Evolutionary conservation across 176 grass and related monocot species (phyloP).

Genomic region (Dendrocalamus sinicus): DNA sequence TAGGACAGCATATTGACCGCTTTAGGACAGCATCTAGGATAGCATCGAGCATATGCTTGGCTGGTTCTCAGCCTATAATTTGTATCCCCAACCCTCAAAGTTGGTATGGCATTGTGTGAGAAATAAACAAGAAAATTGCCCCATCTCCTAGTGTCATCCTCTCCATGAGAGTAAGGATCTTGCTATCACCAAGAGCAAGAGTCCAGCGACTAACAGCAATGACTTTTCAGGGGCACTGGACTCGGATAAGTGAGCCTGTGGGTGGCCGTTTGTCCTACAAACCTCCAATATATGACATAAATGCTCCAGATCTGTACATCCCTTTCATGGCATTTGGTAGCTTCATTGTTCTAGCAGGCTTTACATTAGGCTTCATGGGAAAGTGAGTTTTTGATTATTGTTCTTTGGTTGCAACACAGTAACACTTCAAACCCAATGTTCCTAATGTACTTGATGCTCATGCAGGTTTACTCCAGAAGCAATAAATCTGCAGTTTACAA

Average conservation of each 20-base stretch:
- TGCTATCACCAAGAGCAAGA: no score
- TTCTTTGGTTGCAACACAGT: background rate
- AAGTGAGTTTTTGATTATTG: slow-evolving; percentile 54
- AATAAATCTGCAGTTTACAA: slow-evolving; percentile 79
- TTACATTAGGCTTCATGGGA: slow-evolving; percentile 77
- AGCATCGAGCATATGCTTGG: no score
- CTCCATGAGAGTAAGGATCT: no score
- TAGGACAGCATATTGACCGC: no score
- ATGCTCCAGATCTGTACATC: slow-evolving; percentile 93
- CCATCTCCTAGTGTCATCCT: no score
- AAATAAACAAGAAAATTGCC: no score
- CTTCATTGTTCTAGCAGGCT: slow-evolving; percentile 78
- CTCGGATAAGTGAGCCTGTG: slow-evolving; percentile 82
- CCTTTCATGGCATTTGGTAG: slow-evolving; percentile 93
- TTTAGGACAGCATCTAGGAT: no score
- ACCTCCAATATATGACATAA: slow-evolving; percentile 94
- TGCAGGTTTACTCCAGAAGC: slow-evolving; percentile 89
- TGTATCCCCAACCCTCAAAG: no score
- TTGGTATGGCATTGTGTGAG: no score
- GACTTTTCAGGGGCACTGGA: slow-evolving; percentile 84
- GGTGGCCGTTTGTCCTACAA: slow-evolving; percentile 83
- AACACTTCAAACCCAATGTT: background rate
- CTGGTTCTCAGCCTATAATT: no score
- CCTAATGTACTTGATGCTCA: background rate
- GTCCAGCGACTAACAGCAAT: no score